Evolutionary conservation across 2,329 filamentous ascomycete genomes (phyloP).

Genomic region (Grosmannia serpens): DNA sequence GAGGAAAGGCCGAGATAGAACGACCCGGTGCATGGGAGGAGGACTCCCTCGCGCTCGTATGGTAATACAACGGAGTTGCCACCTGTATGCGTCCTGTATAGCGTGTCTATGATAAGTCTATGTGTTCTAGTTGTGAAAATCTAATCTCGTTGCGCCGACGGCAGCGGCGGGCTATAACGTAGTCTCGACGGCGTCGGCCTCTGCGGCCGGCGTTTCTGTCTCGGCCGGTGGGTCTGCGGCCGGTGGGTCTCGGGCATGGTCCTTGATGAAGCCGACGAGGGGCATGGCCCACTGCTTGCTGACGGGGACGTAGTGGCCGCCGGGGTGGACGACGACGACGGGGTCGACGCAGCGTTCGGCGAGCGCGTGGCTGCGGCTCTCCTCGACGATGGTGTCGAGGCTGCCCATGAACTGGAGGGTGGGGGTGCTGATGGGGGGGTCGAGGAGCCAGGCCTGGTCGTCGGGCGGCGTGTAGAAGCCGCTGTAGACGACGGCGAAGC

Average conservation of each 20-base stretch:
- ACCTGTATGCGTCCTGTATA: neutral
- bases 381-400: slow-evolving; percentile 80
- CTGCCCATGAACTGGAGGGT: slow-evolving; percentile 73
- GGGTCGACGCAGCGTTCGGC: slow-evolving; percentile 51
- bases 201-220: neutral
- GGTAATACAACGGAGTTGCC: neutral
- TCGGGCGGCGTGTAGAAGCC: slow-evolving; percentile 59
- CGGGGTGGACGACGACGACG: slow-evolving; percentile 59
- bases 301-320: slow-evolving; percentile 81
- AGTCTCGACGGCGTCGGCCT: neutral
- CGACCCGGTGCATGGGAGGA: neutral
- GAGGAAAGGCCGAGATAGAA: neutral
- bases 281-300: slow-evolving; percentile 71
- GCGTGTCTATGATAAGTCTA: neutral
- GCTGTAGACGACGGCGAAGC: slow-evolving; percentile 66
- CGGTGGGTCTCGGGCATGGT: slow-evolving; percentile 8
- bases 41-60: neutral
- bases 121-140: neutral
- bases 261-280: slow-evolving; percentile 33
- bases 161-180: neutral
- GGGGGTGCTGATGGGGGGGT: slow-evolving; percentile 64
- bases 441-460: slow-evolving; percentile 57
- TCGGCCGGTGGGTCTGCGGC: neutral
- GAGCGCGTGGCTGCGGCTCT: slow-evolving; percentile 55
- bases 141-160: neutral